Base-by-base conservation (phyloP, 768 basidiomycete genomes). In the Sporobolomyces roseus region DNA sequence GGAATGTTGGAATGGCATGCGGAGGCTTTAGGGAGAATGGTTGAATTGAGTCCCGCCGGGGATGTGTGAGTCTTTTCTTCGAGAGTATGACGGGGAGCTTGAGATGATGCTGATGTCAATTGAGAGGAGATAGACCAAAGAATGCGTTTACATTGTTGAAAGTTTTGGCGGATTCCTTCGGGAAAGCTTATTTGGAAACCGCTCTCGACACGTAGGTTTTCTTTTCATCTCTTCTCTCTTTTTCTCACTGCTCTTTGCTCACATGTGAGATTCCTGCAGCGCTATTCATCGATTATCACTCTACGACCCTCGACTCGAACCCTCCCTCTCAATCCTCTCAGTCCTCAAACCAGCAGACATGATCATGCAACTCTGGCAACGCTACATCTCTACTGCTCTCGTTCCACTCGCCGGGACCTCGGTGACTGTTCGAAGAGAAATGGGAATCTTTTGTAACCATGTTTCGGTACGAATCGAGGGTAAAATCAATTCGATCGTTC, bases 1-100 rank as follows among this genome's bases (percentile, higher is more conserved):
- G 87, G 84, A 74, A 93, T 98, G 87, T 80, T 98, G 21, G 90
- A 87, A 78, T 97, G 94, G 93, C 96, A 99, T 78, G 94, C 96
- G 3, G 96, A 99, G 77, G 91, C 93, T 7, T 87, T 96, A 33
- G 94, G 96, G 6, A 81, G 96, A 74, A 93, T 91, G 72, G 90
- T 93, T 16, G 96, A 98, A 79, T 81, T 99, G 53, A 93, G 87
- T 75, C 79, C 87, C 16, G 76, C 84, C 12, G 86, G 84, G 49
- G 96, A 99, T 75, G 86, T 93, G 92, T 96, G 76, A 80, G 90
- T 82, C 4, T 6, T 33, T 13, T 35, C 23, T 8, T 41, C 17
- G 38, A 9, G 38, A 41, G 17, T 25, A n/a, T n/a, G n/a, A n/a
- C n/a, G n/a, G n/a, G n/a, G n/a, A n/a, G 25, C 5, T 27, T 16